These are phyloP conservation scores for Globisporangium irregulare DNA, from an alignment of 352 stramenopile genomes.

Conservation along the genomic window DNA sequence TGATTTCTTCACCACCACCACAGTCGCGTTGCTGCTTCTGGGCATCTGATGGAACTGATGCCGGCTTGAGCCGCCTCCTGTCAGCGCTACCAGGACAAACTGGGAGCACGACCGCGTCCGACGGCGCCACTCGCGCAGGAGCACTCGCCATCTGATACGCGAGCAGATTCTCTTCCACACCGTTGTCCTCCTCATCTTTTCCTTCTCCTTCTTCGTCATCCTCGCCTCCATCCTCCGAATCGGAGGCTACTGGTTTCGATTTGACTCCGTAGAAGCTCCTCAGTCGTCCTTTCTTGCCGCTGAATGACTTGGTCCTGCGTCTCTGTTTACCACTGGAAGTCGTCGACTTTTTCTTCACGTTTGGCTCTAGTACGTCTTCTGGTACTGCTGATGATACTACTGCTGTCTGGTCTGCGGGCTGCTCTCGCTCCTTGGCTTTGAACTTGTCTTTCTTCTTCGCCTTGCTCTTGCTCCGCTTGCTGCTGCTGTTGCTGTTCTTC, in stretches of 20 bases:
- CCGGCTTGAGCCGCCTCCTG: background rate
- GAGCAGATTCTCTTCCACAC: background rate
- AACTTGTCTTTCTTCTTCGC: conserved; percentile 4
- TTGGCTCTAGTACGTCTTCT: background rate
- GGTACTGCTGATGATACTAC: background rate
- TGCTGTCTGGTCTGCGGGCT: background rate
- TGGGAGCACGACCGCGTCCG: conserved; percentile 14
- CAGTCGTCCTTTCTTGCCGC: conserved; percentile 10
- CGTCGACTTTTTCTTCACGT: conserved; percentile 10
- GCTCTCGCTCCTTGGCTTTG: background rate
- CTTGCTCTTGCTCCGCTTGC: conserved; percentile 12
- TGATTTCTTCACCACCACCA: background rate
- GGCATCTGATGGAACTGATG: background rate
- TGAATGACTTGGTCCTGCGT: conserved; percentile 8
- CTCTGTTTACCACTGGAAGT: conserved; percentile 6
- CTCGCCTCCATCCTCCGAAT: conserved; percentile 5
- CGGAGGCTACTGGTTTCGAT: background rate
- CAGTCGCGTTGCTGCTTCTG: background rate
- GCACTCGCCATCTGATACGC: background rate
- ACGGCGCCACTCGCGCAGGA: background rate
- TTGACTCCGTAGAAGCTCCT: conserved; percentile 1
- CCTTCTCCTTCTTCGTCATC: background rate
- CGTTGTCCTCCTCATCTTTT: background rate
- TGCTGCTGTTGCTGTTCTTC: background rate
- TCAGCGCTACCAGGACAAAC: conserved; percentile 18